Conservation (phyloP, 345 rosid genomes). For the rapeseed (Brassica napus) region Da-Ae NC_063435.1:14772001-14772500, state of each 20-base stretch:
- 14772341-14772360: constrained; percentile 79
- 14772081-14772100: no score
- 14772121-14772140: constrained; percentile 46
- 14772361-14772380: constrained; percentile 81
- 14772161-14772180: constrained; percentile 65
- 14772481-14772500: no score
- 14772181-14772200: constrained; percentile 76
- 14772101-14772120: no score
- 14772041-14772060: no score
- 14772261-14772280: constrained; percentile 46
- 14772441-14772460: no score
- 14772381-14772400: constrained; percentile 74
- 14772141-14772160: constrained; percentile 77
- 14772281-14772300: constrained; percentile 95
- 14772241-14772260: constrained; percentile 1
- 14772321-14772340: constrained; percentile 73
- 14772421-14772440: no score
- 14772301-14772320: constrained; percentile 97
- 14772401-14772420: neutral
- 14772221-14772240: constrained; percentile 2
- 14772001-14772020: neutral
- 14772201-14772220: constrained; percentile 40
- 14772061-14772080: no score
- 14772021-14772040: no score
- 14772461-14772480: no score